Conservation (phyloP, 352 stramenopile species). For the Pythium dissotocum region DNA sequence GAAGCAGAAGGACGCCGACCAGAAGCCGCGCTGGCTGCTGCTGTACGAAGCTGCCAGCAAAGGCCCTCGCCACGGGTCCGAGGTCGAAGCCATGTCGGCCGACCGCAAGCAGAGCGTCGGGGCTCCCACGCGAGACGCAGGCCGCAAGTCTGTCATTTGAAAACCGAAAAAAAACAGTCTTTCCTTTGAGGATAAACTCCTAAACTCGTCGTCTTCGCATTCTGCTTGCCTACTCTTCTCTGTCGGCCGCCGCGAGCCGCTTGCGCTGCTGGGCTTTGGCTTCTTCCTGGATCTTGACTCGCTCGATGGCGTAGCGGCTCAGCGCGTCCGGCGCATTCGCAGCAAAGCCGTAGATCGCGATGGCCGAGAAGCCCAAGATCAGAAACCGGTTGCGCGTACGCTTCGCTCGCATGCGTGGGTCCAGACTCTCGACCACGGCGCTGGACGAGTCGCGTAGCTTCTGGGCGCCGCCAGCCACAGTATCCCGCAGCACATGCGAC, state of each 20-base stretch:
- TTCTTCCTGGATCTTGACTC: constrained; percentile 52
- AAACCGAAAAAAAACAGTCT: not conserved
- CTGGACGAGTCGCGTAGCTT: constrained; percentile 53
- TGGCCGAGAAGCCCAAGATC: constrained; percentile 52
- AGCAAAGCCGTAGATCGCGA: constrained; percentile 81
- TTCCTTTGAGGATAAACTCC: too few relatives aligned
- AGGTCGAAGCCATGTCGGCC: not conserved
- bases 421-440: constrained; percentile 48
- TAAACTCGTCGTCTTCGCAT: not conserved
- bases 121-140: not conserved
- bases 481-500: constrained; percentile 14
- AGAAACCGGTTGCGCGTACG: constrained; percentile 61
- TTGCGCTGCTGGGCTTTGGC: constrained; percentile 25
- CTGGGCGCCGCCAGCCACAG: constrained; percentile 41
- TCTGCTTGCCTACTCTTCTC: not conserved
- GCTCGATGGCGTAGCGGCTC: constrained; percentile 70
- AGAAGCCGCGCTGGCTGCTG: constrained; percentile 71
- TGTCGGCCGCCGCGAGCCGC: not conserved
- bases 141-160: not conserved
- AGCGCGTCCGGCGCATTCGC: constrained; percentile 59
- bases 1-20: constrained; percentile 50
- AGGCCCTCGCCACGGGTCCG: constrained; percentile 6
- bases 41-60: constrained; percentile 65
- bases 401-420: constrained; percentile 43
- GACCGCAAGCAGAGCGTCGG: constrained; percentile 1